Percentiles rank a stretch among this genome's conserved stretches.
Conservation (phyloP, 352 stramenopile genomes). For the Plasmopara halstedii region DNA sequence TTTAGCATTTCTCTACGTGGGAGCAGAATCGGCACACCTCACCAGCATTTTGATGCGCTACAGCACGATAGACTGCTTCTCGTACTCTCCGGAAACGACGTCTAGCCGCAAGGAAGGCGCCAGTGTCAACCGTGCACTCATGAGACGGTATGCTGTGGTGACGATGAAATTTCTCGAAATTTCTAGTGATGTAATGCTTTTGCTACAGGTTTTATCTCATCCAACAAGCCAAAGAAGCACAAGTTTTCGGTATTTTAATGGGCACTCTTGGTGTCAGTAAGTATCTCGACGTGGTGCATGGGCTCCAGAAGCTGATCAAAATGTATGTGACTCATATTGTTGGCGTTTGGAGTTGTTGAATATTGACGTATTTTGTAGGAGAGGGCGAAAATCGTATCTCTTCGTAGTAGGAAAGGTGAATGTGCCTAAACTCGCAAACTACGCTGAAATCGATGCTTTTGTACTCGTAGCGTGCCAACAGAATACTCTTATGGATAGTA, state of each 20-base stretch:
- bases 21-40: slow-evolving; percentile 65
- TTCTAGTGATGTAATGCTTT: too few relatives aligned
- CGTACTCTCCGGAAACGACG: slow-evolving; percentile 51
- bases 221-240: slow-evolving; percentile 90
- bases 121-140: slow-evolving; percentile 62
- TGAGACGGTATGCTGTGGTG: slow-evolving; percentile 36
- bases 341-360: neutral
- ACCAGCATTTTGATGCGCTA: slow-evolving; percentile 79
- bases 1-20: slow-evolving; percentile 64
- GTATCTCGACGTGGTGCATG: slow-evolving; percentile 89
- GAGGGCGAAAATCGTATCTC: slow-evolving; percentile 91
- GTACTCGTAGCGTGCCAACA: slow-evolving; percentile 94
- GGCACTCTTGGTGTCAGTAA: slow-evolving; percentile 89
- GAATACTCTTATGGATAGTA: slow-evolving; percentile 91
- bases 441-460: slow-evolving; percentile 96
- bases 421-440: slow-evolving; percentile 96
- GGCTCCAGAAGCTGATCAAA: slow-evolving; percentile 83
- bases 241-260: slow-evolving; percentile 95
- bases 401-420: slow-evolving; percentile 98
- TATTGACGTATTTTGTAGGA: slow-evolving; percentile 38
- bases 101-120: slow-evolving; percentile 46
- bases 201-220: slow-evolving; percentile 67
- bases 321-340: slow-evolving; percentile 29
- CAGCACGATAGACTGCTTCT: slow-evolving; percentile 58
- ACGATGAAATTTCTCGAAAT: too few relatives aligned